Conservation (phyloP, 768 basidiomycete species). For the Agaricus sinodeliciosus region DNA sequence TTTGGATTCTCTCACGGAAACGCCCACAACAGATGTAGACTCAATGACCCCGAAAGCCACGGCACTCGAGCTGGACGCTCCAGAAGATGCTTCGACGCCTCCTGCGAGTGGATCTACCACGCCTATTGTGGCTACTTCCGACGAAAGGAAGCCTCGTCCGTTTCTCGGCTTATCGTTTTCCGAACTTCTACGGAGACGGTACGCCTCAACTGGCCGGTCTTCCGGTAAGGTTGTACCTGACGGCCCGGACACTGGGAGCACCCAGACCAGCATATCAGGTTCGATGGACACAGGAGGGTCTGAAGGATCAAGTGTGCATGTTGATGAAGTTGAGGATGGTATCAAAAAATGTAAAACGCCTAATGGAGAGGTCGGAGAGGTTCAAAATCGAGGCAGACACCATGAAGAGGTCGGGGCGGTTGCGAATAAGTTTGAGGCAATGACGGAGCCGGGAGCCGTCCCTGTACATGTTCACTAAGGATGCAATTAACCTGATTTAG, state of each 20-base stretch:
- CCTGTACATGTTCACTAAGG: constrained; percentile 3
- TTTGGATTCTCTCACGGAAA: constrained; percentile 12
- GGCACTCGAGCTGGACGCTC: constrained; percentile 14
- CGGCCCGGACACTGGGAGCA: constrained; percentile 4
- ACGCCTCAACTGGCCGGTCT: constrained; percentile 40
- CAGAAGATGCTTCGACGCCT: constrained; percentile 32
- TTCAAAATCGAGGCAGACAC: not conserved
- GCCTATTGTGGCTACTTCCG: constrained; percentile 38
- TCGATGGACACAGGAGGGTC: not conserved
- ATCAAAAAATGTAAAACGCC: not conserved
- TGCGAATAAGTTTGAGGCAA: not conserved
- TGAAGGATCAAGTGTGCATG: not conserved
- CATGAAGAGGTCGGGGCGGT: not conserved
- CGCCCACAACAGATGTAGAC: constrained; percentile 19
- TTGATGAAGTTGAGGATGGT: not conserved
- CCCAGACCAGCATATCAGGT: not conserved
- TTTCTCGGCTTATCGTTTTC: constrained; percentile 61
- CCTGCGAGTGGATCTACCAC: constrained; percentile 52
- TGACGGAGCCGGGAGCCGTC: not conserved
- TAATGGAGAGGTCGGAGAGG: not conserved
- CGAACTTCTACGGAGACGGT: constrained; percentile 55
- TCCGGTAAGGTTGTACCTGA: constrained; percentile 15
- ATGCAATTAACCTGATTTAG: too few relatives aligned
- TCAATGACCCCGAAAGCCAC: constrained; percentile 32
- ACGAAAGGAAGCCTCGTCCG: constrained; percentile 33